A percentile compares a stretch with the other conserved stretches of the same genome.
Evolutionary conservation across 306 rosid species (phyloP).

Genomic region (Quillaja saponaria): DNA sequence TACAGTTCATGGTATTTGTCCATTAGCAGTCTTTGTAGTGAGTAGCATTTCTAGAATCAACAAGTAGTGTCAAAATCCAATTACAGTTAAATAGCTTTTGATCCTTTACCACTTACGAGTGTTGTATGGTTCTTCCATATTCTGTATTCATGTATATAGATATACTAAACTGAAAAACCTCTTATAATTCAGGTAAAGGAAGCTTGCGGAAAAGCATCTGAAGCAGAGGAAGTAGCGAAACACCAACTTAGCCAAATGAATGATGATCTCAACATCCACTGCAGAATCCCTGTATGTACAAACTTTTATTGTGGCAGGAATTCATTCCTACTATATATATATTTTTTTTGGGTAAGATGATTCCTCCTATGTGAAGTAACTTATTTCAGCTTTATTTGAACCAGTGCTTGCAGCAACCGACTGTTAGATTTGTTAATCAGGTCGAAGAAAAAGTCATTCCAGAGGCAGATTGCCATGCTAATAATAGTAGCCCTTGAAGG

Average conservation of each 20-base stretch:
- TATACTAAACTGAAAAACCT: too few species aligned
- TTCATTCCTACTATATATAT: too few species aligned
- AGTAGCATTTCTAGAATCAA: too few species aligned
- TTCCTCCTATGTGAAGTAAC: neutral
- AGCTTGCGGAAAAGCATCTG: constrained; percentile 71
- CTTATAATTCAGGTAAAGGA: constrained; percentile 79
- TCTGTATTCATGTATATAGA: too few species aligned
- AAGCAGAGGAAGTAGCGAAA: constrained; percentile 57
- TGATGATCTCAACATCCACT: constrained; percentile 66
- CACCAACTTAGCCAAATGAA: constrained; percentile 62
- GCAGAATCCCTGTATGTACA: constrained; percentile 57
- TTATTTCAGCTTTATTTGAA: constrained; percentile 18
- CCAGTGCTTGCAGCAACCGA: constrained; percentile 67
- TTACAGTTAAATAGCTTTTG: too few species aligned
- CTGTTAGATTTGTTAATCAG: constrained; percentile 58
- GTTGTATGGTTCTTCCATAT: too few species aligned
- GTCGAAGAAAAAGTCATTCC: constrained; percentile 53
- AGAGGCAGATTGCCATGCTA: constrained; percentile 5
- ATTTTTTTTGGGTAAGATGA: too few species aligned
- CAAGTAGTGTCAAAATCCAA: too few species aligned
- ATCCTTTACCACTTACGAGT: too few species aligned
- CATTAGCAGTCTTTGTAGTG: too few species aligned
- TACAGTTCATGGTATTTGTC: too few species aligned
- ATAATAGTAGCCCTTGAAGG: too few species aligned
- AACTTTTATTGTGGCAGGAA: neutral